A percentile compares a stretch with the other conserved stretches of the same genome.
Evolutionary conservation across 2,329 filamentous ascomycete genomes (phyloP).

Genomic region (Apiospora saccharicola): DNA sequence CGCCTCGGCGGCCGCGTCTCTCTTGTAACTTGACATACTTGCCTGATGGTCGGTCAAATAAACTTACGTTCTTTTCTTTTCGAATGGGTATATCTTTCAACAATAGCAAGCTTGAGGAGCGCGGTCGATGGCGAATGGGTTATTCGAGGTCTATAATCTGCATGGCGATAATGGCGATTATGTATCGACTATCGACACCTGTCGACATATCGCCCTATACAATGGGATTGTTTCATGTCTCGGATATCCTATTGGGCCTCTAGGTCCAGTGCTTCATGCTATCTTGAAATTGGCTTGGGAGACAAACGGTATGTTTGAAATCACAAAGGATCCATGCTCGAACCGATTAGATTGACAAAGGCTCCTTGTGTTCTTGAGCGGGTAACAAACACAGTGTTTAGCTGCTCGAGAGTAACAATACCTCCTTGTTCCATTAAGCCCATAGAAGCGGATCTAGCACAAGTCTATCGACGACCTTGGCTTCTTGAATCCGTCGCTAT

Average conservation of each 20-base stretch:
- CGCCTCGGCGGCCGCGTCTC: background rate
- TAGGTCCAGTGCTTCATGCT: background rate
- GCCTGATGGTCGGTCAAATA: no score
- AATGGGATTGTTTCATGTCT: background rate
- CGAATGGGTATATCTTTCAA: background rate
- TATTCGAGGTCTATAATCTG: background rate
- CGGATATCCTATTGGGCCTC: background rate
- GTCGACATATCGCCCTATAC: background rate
- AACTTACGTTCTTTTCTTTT: background rate
- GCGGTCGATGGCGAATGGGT: background rate
- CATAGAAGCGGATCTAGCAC: no score
- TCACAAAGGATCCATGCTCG: background rate
- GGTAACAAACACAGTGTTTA: background rate
- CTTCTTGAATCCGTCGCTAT: no score
- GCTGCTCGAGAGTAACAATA: no score
- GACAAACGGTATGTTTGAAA: background rate
- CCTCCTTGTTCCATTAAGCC: no score
- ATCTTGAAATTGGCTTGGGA: no score
- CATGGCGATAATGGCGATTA: background rate
- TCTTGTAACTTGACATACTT: background rate
- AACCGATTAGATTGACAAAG: background rate
- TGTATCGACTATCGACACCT: background rate
- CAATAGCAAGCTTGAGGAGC: background rate
- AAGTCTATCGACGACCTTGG: no score
- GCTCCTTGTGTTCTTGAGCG: background rate